Percentiles rank a stretch among this genome's conserved stretches.
phyloP scores from a whole-genome alignment of 208 protist species.

The Leishmania lainsoni region DNA sequence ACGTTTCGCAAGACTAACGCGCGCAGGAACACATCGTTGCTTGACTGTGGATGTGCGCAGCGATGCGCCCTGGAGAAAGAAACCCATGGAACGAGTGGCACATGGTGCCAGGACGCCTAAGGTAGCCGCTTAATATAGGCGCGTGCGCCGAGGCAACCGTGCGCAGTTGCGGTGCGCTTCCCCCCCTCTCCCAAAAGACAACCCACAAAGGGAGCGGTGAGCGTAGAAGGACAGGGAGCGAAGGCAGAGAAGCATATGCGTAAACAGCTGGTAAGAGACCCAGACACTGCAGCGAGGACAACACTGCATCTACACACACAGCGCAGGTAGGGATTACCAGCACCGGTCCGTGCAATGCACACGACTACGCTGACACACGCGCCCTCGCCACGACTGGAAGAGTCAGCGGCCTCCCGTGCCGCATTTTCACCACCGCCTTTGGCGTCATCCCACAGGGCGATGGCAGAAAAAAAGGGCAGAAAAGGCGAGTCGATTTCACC shows the following conservation, averaged over 20 bases:
- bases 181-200: neutral
- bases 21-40: neutral
- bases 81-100: neutral
- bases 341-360: neutral
- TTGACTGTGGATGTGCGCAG: neutral
- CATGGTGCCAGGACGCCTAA: too few relatives aligned
- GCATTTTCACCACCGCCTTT: neutral
- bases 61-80: neutral
- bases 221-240: neutral
- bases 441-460: too few relatives aligned
- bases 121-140: neutral
- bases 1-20: too few relatives aligned
- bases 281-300: neutral
- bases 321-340: neutral
- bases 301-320: neutral
- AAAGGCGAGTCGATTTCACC: too few relatives aligned
- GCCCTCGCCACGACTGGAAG: neutral
- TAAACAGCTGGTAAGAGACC: neutral
- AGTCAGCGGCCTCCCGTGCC: neutral
- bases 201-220: neutral
- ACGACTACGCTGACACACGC: neutral
- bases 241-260: neutral
- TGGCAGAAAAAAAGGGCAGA: too few relatives aligned
- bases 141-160: neutral
- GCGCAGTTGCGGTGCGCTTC: neutral